Base-by-base conservation (phyloP, 2,329 filamentous ascomycete species). In the Claviceps fusiformis region DNA sequence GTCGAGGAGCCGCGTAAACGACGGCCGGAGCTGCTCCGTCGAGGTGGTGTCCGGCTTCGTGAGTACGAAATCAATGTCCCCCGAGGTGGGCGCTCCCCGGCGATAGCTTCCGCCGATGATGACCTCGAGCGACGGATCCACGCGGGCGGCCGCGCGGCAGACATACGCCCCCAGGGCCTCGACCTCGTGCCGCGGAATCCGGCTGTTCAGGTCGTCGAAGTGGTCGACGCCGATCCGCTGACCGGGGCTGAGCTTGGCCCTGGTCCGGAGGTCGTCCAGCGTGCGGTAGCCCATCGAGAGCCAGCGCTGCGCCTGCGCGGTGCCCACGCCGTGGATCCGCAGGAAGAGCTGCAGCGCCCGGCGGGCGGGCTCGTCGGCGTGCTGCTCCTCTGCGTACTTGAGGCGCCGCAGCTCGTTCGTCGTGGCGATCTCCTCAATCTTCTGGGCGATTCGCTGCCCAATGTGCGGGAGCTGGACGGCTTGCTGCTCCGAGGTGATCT, bases 41-140 rank as follows among this genome's bases (percentile, higher is more conserved):
- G 73, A 71, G 0, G 59, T 63, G 0, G 84, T 85, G 0, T 75
- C 74, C 0, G 77, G 72, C 63, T 85, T 86, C 1, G 88, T 95
- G 58, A 96, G 78, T 57, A 97, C 81, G 45, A 92, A 75, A 67
- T 96, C 92, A 55, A 96, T 86, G 65, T 96, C 92, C 3, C 88
- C 83, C 7, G 83, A 93, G 53, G 78, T 79, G 35, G 77, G 68
- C 4, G 87, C 80, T 19, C 92, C 91, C 35, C 92, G 82, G 29
- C 92, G 82, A 66, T 95, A 96, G 56, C 88, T 95, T 0, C 92
- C 92, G 49, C 86, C 84, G 50, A 95, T 78, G 50, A 89, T 86
- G 56, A 89, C 71, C 66, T 89, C 75, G 55, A 91, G 81, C 0
- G 68, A 66, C 0, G 74, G 66, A 63, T 95, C 87, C 29, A 91